phyloP scores from a whole-genome alignment of 2,329 filamentous ascomycete genomes.

The Hypoxylon sp. region DNA sequence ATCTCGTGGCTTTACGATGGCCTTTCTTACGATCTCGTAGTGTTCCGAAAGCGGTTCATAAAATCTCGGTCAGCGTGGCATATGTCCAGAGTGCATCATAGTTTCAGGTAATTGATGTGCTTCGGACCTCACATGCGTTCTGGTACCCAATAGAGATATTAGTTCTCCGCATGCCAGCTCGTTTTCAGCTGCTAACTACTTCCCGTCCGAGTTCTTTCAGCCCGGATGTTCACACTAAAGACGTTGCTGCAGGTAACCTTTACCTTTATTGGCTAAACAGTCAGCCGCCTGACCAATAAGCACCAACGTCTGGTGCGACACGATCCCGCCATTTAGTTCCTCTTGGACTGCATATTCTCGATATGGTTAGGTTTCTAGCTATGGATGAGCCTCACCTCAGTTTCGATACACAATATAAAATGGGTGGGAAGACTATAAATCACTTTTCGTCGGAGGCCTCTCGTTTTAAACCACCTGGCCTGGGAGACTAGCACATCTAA shows the following conservation, averaged over 20 bases:
- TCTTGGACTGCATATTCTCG: slow-evolving; percentile 40
- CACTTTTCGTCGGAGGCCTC: slow-evolving; percentile 39
- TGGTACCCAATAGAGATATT: slow-evolving; percentile 48
- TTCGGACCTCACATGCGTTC: slow-evolving; percentile 27
- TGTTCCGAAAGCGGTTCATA: slow-evolving; percentile 10
- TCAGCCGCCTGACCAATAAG: slow-evolving; percentile 46
- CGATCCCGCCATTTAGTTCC: slow-evolving; percentile 45
- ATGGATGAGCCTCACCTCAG: slow-evolving; percentile 24
- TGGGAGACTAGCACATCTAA: slow-evolving; percentile 31
- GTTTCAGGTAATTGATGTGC: slow-evolving; percentile 22
- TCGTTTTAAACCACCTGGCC: slow-evolving; percentile 6
- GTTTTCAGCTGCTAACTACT: slow-evolving; percentile 50
- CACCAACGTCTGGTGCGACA: slow-evolving; percentile 28
- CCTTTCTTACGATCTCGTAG: slow-evolving; percentile 11
- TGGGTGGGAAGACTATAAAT: slow-evolving; percentile 35
- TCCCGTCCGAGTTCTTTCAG: slow-evolving; percentile 48
- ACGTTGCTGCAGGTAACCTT: slow-evolving; percentile 48
- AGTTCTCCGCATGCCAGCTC: slow-evolving; percentile 48
- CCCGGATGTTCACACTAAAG: slow-evolving; percentile 45
- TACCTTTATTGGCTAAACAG: slow-evolving; percentile 48
- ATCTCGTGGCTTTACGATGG: slow-evolving; percentile 12
- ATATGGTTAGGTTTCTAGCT: slow-evolving; percentile 23
- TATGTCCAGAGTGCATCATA: slow-evolving; percentile 28
- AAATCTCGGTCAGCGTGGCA: slow-evolving; percentile 21
- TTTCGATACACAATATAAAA: slow-evolving; percentile 26